phyloP scores from a whole-genome alignment of 352 stramenopile genomes.

The Globisporangium alternatum region DNA sequence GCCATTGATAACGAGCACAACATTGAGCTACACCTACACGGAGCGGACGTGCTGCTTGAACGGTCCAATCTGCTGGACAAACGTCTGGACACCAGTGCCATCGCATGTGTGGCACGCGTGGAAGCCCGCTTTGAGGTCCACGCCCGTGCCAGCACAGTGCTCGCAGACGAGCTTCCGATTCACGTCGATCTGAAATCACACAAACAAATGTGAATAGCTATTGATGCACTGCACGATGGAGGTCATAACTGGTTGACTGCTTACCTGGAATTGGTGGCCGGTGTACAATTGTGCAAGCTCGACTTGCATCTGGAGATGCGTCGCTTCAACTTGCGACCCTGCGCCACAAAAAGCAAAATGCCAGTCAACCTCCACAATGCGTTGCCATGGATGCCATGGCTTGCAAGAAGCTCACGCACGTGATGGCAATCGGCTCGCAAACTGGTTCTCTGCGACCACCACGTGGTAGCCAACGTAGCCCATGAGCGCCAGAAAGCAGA shows the following conservation, averaged over 20 bases:
- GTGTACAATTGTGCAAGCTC: constrained; percentile 37
- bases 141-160: constrained; percentile 36
- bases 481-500: constrained; percentile 21
- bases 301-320: constrained; percentile 30
- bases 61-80: constrained; percentile 34
- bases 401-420: neutral
- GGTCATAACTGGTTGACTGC: neutral
- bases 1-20: neutral
- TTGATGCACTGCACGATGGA: neutral
- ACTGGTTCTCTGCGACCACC: constrained; percentile 8
- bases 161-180: constrained; percentile 32
- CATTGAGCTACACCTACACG: constrained; percentile 16
- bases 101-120: constrained; percentile 40
- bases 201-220: neutral
- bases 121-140: constrained; percentile 33
- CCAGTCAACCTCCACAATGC: neutral
- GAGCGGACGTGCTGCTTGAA: constrained; percentile 42
- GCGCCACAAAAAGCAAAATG: neutral
- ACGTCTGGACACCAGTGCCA: constrained; percentile 29
- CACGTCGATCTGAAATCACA: constrained; percentile 20
- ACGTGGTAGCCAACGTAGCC: constrained; percentile 15
- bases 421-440: neutral
- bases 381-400: neutral
- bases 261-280: constrained; percentile 23
- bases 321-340: constrained; percentile 33